phyloP scores from a whole-genome alignment of 2,329 filamentous ascomycete species.

The Aspergillus quadrilineatus region DNA sequence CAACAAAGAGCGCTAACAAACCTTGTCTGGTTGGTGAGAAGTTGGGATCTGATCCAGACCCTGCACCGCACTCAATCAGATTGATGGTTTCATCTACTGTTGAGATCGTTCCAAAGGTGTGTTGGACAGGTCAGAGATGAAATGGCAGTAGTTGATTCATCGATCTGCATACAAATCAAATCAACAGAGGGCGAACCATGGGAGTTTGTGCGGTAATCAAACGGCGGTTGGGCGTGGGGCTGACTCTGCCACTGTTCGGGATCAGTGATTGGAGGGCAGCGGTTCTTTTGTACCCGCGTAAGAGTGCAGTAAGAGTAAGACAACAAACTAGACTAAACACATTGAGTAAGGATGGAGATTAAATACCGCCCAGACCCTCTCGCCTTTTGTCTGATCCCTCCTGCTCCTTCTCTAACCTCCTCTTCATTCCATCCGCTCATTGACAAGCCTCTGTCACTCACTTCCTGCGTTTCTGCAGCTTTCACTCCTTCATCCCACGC shows the following conservation, averaged over 20 bases:
- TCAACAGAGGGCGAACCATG: neutral
- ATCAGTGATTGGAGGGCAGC: neutral
- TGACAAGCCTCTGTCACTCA: conserved; percentile 23
- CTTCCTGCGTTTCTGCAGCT: conserved; percentile 13
- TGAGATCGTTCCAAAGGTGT: neutral
- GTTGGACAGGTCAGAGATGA: conserved; percentile 13
- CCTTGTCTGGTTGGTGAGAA: conserved; percentile 1
- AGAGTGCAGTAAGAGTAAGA: neutral
- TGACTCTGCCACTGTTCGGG: neutral
- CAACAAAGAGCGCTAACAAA: conserved; percentile 8
- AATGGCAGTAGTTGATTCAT: conserved; percentile 1
- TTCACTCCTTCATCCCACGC: conserved; percentile 12
- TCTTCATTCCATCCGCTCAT: conserved; percentile 5
- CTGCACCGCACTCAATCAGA: conserved; percentile 5
- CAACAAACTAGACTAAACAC: neutral
- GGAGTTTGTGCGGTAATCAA: neutral
- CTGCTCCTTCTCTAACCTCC: conserved; percentile 5
- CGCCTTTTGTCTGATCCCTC: neutral
- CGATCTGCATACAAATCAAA: neutral
- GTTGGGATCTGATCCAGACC: neutral
- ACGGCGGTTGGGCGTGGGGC: conserved; percentile 6
- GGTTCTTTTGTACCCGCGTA: neutral
- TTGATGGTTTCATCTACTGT: neutral
- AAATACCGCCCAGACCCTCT: conserved; percentile 13
- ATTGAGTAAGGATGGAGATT: conserved; percentile 5